Conservation (phyloP, 2,329 filamentous ascomycete genomes). For the Podosphaera fusca region DNA sequence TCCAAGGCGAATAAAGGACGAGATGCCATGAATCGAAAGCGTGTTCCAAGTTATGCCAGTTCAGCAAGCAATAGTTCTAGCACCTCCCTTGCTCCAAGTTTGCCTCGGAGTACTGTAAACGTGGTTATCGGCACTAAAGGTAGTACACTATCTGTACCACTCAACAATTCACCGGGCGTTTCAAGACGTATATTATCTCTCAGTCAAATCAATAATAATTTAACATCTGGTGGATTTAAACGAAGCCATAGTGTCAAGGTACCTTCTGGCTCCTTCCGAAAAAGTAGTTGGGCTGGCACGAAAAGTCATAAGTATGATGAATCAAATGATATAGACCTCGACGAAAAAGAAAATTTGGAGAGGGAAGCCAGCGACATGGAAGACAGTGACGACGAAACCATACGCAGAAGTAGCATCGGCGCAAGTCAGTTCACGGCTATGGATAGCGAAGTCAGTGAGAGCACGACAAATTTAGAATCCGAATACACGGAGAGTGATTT, state of each 20-base stretch:
- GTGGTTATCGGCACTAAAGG: constrained; percentile 27
- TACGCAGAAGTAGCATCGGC: constrained; percentile 14
- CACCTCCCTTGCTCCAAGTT: constrained; percentile 12
- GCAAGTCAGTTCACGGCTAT: constrained; percentile 12
- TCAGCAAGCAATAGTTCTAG: constrained; percentile 17
- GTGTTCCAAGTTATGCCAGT: constrained; percentile 23
- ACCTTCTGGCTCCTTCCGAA: constrained; percentile 28
- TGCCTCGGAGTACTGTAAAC: constrained; percentile 23
- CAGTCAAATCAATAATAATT: constrained; percentile 68
- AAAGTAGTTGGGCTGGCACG: constrained; percentile 44
- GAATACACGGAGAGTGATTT: constrained; percentile 12
- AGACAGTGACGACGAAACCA: constrained; percentile 9
- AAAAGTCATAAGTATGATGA: constrained; percentile 21
- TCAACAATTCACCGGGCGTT: constrained; percentile 25
- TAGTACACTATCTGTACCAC: constrained; percentile 9
- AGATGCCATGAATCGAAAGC: constrained; percentile 28
- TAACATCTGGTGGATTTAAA: constrained; percentile 36
- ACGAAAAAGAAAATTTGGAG: constrained; percentile 38
- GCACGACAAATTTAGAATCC: constrained; percentile 12
- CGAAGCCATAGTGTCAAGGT: constrained; percentile 59
- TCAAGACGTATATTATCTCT: constrained; percentile 70
- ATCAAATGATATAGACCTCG: constrained; percentile 39
- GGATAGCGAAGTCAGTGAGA: constrained; percentile 10
- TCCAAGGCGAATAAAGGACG: constrained; percentile 27
- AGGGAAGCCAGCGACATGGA: constrained; percentile 8